Conservation (phyloP, 805 yeast species). For the Saturnispora galanensis region DNA sequence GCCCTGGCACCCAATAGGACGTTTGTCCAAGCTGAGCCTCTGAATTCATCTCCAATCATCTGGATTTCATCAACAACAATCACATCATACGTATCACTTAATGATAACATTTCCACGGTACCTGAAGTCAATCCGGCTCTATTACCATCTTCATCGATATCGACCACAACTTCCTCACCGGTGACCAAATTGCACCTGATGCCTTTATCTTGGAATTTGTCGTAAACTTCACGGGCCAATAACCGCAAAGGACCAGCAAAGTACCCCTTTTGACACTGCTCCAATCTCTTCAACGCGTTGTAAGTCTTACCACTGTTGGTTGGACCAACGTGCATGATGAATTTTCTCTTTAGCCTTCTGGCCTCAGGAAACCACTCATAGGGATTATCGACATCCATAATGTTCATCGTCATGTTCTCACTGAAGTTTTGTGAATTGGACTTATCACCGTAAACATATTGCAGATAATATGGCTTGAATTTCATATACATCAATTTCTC, state of each 20-base stretch:
- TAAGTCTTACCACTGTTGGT: constrained; percentile 95
- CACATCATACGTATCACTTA: constrained; percentile 59
- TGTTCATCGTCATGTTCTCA: constrained; percentile 26
- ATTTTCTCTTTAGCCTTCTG: constrained; percentile 62
- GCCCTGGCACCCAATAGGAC: constrained; percentile 84
- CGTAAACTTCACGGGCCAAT: constrained; percentile 85
- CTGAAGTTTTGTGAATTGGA: constrained; percentile 26
- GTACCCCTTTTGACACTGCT: constrained; percentile 61
- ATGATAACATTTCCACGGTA: constrained; percentile 89
- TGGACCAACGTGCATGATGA: constrained; percentile 94
- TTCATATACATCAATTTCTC: constrained; percentile 23
- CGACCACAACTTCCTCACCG: constrained; percentile 87
- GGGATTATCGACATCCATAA: constrained; percentile 46
- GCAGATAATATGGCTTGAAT: constrained; percentile 24
- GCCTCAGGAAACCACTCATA: constrained; percentile 82
- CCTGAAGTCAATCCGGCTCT: constrained; percentile 75
- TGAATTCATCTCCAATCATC: constrained; percentile 67
- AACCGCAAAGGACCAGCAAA: constrained; percentile 92
- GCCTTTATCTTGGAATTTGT: constrained; percentile 58
- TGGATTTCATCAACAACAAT: constrained; percentile 94
- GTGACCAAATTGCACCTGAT: constrained; percentile 76
- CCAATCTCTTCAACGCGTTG: constrained; percentile 62
- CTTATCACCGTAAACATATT: constrained; percentile 21
- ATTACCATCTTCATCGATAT: constrained; percentile 58
- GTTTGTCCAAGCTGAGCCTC: constrained; percentile 95